Conservation (phyloP, 2,329 filamentous ascomycete species). For the Colletotrichum tofieldiae region DNA sequence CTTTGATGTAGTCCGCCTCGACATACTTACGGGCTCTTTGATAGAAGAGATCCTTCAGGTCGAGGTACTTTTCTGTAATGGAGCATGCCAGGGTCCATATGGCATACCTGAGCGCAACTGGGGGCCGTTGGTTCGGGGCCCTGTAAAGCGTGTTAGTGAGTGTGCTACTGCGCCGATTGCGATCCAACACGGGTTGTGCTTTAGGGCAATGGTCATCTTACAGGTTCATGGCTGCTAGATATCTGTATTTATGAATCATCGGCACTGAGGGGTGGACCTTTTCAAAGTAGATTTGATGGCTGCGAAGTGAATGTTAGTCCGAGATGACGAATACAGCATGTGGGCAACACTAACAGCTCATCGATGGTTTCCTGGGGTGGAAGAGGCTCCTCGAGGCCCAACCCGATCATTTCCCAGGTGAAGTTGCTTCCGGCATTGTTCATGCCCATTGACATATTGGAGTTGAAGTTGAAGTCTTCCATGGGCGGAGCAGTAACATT, state of each 20-base stretch:
- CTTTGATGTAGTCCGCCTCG: constrained; percentile 91
- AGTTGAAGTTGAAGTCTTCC: constrained; percentile 73
- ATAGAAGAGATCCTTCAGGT: constrained; percentile 91
- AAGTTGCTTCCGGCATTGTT: constrained; percentile 70
- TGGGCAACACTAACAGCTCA: constrained; percentile 75
- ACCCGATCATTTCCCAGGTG: constrained; percentile 83
- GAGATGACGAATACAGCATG: constrained; percentile 7
- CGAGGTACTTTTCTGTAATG: constrained; percentile 84
- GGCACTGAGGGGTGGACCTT: constrained; percentile 90
- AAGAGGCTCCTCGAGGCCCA: constrained; percentile 73
- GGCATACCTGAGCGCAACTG: constrained; percentile 90
- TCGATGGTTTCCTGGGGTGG: constrained; percentile 78
- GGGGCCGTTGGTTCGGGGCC: constrained; percentile 87
- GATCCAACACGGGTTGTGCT: not conserved
- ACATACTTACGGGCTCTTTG: constrained; percentile 90
- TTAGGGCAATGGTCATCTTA: constrained; percentile 55
- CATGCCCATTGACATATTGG: constrained; percentile 65
- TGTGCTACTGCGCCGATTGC: not conserved
- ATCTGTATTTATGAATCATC: constrained; percentile 91
- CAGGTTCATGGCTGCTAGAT: constrained; percentile 90
- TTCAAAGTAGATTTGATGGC: constrained; percentile 89
- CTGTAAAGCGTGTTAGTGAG: constrained; percentile 53
- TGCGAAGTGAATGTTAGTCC: constrained; percentile 52
- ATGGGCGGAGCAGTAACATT: constrained; percentile 49
- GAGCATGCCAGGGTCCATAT: constrained; percentile 97